These are phyloP conservation scores for Starmerella apis DNA, from an alignment of 805 yeast species.

Conservation along the genomic window DNA sequence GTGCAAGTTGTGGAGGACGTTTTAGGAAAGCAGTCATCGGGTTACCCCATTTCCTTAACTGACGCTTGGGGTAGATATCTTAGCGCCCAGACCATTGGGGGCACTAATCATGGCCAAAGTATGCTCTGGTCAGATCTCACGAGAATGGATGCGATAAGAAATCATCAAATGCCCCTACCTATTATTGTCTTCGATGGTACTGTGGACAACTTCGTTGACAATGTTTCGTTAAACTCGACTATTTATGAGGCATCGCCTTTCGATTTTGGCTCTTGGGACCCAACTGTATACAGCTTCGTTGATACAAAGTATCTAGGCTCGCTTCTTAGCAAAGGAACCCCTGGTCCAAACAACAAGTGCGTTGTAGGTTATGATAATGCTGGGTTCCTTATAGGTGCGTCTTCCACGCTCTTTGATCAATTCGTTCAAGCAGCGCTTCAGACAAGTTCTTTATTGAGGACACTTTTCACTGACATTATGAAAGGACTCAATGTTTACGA, in stretches of 20 bases:
- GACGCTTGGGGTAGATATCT: conserved; percentile 78
- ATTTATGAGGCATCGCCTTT: conserved; percentile 44
- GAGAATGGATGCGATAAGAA: conserved; percentile 46
- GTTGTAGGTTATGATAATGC: conserved; percentile 66
- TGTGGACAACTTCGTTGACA: conserved; percentile 43
- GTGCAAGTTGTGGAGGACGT: conserved; percentile 38
- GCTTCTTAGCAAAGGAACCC: conserved; percentile 47
- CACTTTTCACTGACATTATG: conserved; percentile 29
- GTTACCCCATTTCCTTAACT: conserved; percentile 56
- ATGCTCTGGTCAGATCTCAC: conserved; percentile 52
- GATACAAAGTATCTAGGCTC: conserved; percentile 30
- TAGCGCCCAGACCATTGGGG: conserved; percentile 59
- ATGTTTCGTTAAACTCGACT: conserved; percentile 59
- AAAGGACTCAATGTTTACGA: conserved; percentile 24
- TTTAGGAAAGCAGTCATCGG: conserved; percentile 48
- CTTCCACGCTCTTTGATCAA: conserved; percentile 70
- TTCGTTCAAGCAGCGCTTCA: conserved; percentile 41
- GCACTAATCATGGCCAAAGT: conserved; percentile 51
- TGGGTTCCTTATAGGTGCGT: conserved; percentile 73
- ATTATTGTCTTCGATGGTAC: conserved; percentile 45
- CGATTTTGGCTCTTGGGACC: conserved; percentile 85
- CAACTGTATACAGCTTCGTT: conserved; percentile 50
- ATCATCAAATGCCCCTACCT: conserved; percentile 66
- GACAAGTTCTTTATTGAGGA: conserved; percentile 29
- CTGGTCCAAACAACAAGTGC: conserved; percentile 40